Evolutionary conservation across 805 yeast species (phyloP).

Genomic region (Spathaspora girioi): DNA sequence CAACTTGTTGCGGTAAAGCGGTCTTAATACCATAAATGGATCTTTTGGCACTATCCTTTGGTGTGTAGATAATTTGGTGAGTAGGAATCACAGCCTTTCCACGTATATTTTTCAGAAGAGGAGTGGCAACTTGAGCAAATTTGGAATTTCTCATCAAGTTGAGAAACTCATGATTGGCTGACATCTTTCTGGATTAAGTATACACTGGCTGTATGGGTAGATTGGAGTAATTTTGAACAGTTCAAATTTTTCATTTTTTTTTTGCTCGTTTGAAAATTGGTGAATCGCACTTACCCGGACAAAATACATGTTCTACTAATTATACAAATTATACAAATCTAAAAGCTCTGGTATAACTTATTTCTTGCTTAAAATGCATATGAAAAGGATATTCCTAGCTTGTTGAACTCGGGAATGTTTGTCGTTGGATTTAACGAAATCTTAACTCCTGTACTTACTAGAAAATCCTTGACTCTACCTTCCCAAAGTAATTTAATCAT

Average conservation of each 20-base stretch:
- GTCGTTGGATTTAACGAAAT: slow-evolving; percentile 37
- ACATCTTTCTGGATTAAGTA: slow-evolving; percentile 5
- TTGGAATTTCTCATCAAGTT: slow-evolving; percentile 36
- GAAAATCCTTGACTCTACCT: slow-evolving; percentile 76
- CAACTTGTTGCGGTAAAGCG: slow-evolving; percentile 60
- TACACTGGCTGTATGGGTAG: background rate
- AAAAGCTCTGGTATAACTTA: too few species aligned
- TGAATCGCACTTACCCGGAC: background rate
- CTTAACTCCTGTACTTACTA: slow-evolving; percentile 71
- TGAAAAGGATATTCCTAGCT: slow-evolving; percentile 59
- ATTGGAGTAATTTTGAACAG: background rate
- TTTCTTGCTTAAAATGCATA: slow-evolving; percentile 39
- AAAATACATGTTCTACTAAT: background rate
- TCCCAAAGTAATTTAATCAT: slow-evolving; percentile 77
- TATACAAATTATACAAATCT: background rate
- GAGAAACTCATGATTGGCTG: slow-evolving; percentile 27
- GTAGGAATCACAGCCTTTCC: slow-evolving; percentile 46
- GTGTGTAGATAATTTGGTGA: slow-evolving; percentile 70
- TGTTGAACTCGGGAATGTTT: slow-evolving; percentile 43
- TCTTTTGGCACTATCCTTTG: slow-evolving; percentile 57
- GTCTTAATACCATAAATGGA: slow-evolving; percentile 78
- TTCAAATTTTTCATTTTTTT: slow-evolving; percentile 1
- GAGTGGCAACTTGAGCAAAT: slow-evolving; percentile 44
- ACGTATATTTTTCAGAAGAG: slow-evolving; percentile 30
- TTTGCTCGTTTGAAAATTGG: background rate